Evolutionary conservation across 306 rosid genomes (phyloP).

Genomic region (Vigna unguiculata): DNA sequence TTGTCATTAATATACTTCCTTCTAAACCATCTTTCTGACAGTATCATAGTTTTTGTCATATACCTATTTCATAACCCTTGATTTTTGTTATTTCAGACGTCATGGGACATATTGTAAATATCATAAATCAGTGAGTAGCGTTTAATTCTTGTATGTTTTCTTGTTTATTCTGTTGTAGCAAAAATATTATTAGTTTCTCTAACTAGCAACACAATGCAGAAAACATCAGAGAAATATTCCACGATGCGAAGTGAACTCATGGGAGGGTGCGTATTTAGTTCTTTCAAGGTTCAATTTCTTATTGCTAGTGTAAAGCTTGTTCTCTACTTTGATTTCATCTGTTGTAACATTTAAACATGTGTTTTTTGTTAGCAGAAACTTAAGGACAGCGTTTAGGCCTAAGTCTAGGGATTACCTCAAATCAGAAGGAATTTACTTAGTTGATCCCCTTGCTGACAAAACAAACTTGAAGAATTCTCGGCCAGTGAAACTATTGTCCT

Average conservation of each 20-base stretch:
- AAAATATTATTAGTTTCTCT: slow-evolving; percentile 18
- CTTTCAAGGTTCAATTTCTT: slow-evolving; percentile 11
- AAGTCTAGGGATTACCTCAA: slow-evolving; percentile 50
- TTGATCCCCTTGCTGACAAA: slow-evolving; percentile 69
- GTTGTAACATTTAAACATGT: slow-evolving; percentile 14
- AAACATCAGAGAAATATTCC: slow-evolving; percentile 75
- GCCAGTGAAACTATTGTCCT: slow-evolving; percentile 73
- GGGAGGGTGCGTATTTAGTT: slow-evolving; percentile 73
- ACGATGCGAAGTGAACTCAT: slow-evolving; percentile 81
- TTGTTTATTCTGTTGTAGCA: slow-evolving; percentile 33
- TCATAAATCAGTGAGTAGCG: slow-evolving; percentile 78
- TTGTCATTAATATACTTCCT: neutral
- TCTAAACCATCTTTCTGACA: slow-evolving; percentile 6
- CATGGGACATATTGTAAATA: slow-evolving; percentile 76
- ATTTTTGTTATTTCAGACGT: slow-evolving; percentile 68
- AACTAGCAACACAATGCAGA: slow-evolving; percentile 52
- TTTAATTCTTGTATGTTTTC: slow-evolving; percentile 32
- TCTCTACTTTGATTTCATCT: slow-evolving; percentile 30
- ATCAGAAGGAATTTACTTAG: slow-evolving; percentile 85
- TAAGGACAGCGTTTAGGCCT: slow-evolving; percentile 70
- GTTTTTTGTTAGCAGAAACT: slow-evolving; percentile 63
- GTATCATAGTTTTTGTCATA: slow-evolving; percentile 22
- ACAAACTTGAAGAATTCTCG: slow-evolving; percentile 57
- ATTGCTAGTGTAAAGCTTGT: slow-evolving; percentile 20
- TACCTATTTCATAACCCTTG: slow-evolving; percentile 36